Conservation (phyloP, 1,284 basidiomycete species). For the Porogramme epimiltina region DNA sequence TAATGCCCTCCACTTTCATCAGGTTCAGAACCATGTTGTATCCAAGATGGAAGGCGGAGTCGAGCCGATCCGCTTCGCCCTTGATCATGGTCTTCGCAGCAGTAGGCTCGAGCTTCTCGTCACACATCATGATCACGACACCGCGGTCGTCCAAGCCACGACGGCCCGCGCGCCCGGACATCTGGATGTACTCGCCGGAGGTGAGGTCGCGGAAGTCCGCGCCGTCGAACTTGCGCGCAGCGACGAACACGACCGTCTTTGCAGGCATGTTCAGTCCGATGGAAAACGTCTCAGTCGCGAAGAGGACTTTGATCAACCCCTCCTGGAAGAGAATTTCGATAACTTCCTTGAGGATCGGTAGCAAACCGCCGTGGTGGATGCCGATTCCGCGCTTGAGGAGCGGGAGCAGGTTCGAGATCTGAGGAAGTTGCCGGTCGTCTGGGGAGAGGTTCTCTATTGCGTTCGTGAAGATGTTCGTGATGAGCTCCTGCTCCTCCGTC, state of each 20-base stretch:
- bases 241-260: constrained; percentile 98
- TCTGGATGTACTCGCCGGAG: constrained; percentile 95
- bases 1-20: constrained; percentile 98
- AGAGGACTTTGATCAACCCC: constrained; percentile 98
- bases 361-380: constrained; percentile 96
- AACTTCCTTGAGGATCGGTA: constrained; percentile 98
- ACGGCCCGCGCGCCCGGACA: constrained; percentile 98
- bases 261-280: constrained; percentile 99
- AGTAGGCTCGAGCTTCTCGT: constrained; percentile 94
- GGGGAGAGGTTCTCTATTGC: constrained; percentile 89
- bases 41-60: constrained; percentile 98
- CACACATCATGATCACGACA: constrained; percentile 99
- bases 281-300: constrained; percentile 99
- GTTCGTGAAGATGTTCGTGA: constrained; percentile 91
- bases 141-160: constrained; percentile 98
- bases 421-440: constrained; percentile 90
- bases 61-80: constrained; percentile 95
- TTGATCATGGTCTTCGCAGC: constrained; percentile 98
- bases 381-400: constrained; percentile 95
- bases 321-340: constrained; percentile 99
- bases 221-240: constrained; percentile 95
- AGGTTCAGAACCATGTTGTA: constrained; percentile 99
- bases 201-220: constrained; percentile 91
- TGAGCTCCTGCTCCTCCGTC: constrained; percentile 90
- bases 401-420: constrained; percentile 93